phyloP scores from a whole-genome alignment of 2,329 filamentous ascomycete species.

The Elsinoe ampelina region DNA sequence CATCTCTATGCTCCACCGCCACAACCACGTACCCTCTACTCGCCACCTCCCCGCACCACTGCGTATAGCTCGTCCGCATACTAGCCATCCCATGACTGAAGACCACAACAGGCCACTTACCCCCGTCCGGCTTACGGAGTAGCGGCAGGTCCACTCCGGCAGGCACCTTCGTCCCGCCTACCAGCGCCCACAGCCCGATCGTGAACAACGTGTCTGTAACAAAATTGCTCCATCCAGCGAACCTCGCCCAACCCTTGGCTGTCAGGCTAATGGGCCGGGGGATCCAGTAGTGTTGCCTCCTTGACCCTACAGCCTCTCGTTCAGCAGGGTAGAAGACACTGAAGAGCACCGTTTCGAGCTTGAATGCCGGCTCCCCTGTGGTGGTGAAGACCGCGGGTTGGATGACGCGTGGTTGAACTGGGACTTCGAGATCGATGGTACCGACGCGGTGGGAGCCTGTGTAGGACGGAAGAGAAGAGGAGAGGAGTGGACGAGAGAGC shows the following conservation, averaged over 20 bases:
- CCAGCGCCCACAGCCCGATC: slow-evolving; percentile 34
- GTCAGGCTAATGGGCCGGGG: slow-evolving; percentile 35
- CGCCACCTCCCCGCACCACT: slow-evolving; percentile 38
- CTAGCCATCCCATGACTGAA: slow-evolving; percentile 41
- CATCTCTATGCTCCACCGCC: slow-evolving; percentile 40
- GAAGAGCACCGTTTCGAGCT: slow-evolving; percentile 37
- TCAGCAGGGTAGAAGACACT: slow-evolving; percentile 38
- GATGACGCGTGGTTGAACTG: slow-evolving; percentile 29
- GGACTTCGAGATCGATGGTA: slow-evolving; percentile 35
- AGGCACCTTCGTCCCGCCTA: slow-evolving; percentile 34
- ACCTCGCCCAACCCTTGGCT: slow-evolving; percentile 36
- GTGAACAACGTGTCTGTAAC: slow-evolving; percentile 32
- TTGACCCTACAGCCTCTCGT: slow-evolving; percentile 20
- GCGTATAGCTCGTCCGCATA: slow-evolving; percentile 37
- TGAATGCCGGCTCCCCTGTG: slow-evolving; percentile 33
- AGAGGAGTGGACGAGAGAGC: slow-evolving; percentile 34
- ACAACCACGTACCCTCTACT: slow-evolving; percentile 38
- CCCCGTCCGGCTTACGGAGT: slow-evolving; percentile 15
- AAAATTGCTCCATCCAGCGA: slow-evolving; percentile 31
- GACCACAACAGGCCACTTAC: slow-evolving; percentile 34
- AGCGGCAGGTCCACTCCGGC: slow-evolving; percentile 36
- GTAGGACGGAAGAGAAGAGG: slow-evolving; percentile 33
- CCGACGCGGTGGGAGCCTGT: slow-evolving; percentile 36
- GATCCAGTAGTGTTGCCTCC: slow-evolving; percentile 34
- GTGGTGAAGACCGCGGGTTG: slow-evolving; percentile 31